Conservation (phyloP, 2,329 filamentous ascomycete species). For the Verticillium isaacii region DNA sequence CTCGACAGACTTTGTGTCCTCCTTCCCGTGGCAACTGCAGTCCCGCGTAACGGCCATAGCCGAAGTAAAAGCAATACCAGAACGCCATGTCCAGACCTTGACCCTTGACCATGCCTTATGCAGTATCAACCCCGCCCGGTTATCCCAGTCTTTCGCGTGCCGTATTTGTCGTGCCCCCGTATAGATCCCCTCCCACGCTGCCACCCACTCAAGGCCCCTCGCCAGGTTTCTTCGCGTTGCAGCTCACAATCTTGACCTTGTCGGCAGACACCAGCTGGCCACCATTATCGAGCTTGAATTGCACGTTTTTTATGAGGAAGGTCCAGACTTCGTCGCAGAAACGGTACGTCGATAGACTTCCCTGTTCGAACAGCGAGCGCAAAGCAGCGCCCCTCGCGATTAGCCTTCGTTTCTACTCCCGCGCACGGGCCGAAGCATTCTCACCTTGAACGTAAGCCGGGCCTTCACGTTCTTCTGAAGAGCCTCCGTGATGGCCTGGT, state of each 20-base stretch:
- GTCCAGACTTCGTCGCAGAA: slow-evolving; percentile 99
- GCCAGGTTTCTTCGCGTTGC: slow-evolving; percentile 73
- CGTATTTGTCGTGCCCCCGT: background rate
- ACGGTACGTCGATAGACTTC: slow-evolving; percentile 94
- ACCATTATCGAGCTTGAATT: slow-evolving; percentile 92
- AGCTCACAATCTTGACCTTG: slow-evolving; percentile 97
- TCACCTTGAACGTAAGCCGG: slow-evolving; percentile 90
- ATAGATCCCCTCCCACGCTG: background rate
- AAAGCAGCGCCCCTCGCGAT: background rate
- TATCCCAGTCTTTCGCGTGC: background rate
- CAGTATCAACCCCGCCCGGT: background rate
- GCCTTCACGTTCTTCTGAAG: slow-evolving; percentile 90
- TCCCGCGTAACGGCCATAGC: background rate
- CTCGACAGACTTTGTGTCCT: background rate
- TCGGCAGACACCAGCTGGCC: slow-evolving; percentile 72
- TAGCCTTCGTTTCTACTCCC: background rate
- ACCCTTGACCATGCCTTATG: background rate
- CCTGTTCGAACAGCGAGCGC: slow-evolving; percentile 45
- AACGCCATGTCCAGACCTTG: background rate
- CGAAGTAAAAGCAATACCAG: background rate
- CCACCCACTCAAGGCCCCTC: slow-evolving; percentile 25
- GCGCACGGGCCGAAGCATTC: slow-evolving; percentile 7
- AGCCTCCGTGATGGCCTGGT: slow-evolving; percentile 86
- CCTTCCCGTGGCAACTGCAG: background rate
- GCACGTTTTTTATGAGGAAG: slow-evolving; percentile 96